Evolutionary conservation across 305 asterid genomes (phyloP).

Genomic region (Rubia balearica): DNA sequence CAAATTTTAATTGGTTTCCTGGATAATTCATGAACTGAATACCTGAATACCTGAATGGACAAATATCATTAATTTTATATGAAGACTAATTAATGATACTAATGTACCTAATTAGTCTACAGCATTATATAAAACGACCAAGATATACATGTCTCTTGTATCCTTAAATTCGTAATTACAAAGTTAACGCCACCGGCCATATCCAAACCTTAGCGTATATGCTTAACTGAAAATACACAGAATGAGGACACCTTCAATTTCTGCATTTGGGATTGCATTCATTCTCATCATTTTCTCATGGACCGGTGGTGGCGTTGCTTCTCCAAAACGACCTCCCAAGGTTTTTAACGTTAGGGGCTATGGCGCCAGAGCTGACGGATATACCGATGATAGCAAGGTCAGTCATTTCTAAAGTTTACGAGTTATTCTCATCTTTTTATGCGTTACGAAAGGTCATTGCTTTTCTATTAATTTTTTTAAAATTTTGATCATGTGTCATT

Average conservation of each 20-base stretch:
- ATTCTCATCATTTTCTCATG: slow-evolving; percentile 12
- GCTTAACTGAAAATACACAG: not conserved
- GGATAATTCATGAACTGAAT: not conserved
- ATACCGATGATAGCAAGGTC: slow-evolving; percentile 39
- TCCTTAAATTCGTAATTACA: not conserved
- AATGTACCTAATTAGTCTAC: not conserved
- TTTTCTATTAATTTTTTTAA: too few relatives aligned
- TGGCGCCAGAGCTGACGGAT: slow-evolving; percentile 51
- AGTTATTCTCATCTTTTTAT: not conserved
- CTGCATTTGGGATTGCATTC: slow-evolving; percentile 6
- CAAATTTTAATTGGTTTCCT: not conserved
- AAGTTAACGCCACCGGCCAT: not conserved
- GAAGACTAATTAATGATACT: not conserved
- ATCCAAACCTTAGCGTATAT: not conserved
- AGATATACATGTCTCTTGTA: not conserved
- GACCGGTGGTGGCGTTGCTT: slow-evolving; percentile 5
- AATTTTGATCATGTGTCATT: not conserved
- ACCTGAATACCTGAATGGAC: not conserved
- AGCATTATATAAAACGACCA: not conserved
- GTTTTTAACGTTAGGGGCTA: slow-evolving; percentile 41
- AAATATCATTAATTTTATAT: not conserved
- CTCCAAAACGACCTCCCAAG: slow-evolving; percentile 15
- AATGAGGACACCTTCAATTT: slow-evolving; percentile 24
- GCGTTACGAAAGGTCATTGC: not conserved
- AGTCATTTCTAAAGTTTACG: not conserved